Evolutionary conservation across 1,139 yeast genomes (phyloP).

Genomic region (Saccharomyces hybrid): DNA sequence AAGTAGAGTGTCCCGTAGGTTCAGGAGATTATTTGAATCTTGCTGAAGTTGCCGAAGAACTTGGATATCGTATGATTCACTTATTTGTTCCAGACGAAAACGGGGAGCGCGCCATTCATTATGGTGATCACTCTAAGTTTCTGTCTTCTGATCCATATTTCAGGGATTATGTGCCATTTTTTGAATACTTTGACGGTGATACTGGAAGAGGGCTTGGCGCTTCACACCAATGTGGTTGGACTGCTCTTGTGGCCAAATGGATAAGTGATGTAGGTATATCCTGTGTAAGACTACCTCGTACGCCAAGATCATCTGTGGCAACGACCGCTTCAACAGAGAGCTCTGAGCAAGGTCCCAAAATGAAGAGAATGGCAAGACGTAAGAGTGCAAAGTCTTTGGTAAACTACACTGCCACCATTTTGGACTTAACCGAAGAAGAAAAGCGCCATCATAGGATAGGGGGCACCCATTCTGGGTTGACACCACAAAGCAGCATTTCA

Average conservation of each 20-base stretch:
- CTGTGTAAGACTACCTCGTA: conserved; percentile 43
- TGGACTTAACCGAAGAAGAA: conserved; percentile 62
- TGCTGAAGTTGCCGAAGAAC: conserved; percentile 88
- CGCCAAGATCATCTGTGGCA: conserved; percentile 34
- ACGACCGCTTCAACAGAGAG: conserved; percentile 11
- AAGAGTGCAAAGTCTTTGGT: conserved; percentile 64
- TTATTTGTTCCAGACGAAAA: conserved; percentile 64
- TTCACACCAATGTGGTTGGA: conserved; percentile 96
- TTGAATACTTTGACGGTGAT: conserved; percentile 91
- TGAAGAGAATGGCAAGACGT: conserved; percentile 46
- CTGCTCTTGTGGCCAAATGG: conserved; percentile 87
- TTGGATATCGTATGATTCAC: conserved; percentile 80
- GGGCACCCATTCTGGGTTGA: conserved; percentile 18
- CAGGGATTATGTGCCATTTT: conserved; percentile 71
- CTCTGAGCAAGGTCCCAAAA: conserved; percentile 9
- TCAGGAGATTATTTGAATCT: conserved; percentile 74
- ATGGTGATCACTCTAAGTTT: conserved; percentile 45
- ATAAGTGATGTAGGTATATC: conserved; percentile 85
- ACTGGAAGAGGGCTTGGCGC: conserved; percentile 94
- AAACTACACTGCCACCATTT: conserved; percentile 55
- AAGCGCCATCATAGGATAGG: conserved; percentile 25
- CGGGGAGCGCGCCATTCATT: conserved; percentile 75
- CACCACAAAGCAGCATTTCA: conserved; percentile 21
- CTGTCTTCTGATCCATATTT: conserved; percentile 66
- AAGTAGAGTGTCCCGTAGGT: conserved; percentile 86